Evolutionary conservation across 768 basidiomycete genomes (phyloP).

Genomic region (Dentipellis sp.): DNA sequence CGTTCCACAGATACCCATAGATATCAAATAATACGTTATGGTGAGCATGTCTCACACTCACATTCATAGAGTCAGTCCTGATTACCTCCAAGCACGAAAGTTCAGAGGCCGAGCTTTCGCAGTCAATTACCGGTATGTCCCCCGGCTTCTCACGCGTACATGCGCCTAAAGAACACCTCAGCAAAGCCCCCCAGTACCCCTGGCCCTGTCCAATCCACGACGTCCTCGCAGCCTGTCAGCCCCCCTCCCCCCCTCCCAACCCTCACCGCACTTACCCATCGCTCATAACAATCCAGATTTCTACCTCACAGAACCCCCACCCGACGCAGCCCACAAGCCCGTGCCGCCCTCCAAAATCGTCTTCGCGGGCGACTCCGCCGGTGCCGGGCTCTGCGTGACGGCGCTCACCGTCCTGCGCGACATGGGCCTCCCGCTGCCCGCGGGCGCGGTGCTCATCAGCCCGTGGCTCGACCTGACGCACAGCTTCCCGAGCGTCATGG

Average conservation of each 20-base stretch:
- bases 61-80: slow-evolving; percentile 12
- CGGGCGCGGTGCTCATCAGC: slow-evolving; percentile 69
- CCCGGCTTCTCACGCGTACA: neutral
- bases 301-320: slow-evolving; percentile 66
- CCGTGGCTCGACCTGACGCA: slow-evolving; percentile 87
- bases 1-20: slow-evolving; percentile 40
- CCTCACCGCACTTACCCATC: neutral
- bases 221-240: slow-evolving; percentile 61
- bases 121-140: slow-evolving; percentile 39
- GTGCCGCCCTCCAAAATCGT: slow-evolving; percentile 62
- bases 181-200: slow-evolving; percentile 79
- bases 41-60: slow-evolving; percentile 20
- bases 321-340: slow-evolving; percentile 50
- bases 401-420: slow-evolving; percentile 61
- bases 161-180: slow-evolving; percentile 16
- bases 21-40: slow-evolving; percentile 50
- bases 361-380: slow-evolving; percentile 74
- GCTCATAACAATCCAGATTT: slow-evolving; percentile 34
- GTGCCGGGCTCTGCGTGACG: slow-evolving; percentile 56
- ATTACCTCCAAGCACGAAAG: slow-evolving; percentile 44
- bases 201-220: slow-evolving; percentile 76
- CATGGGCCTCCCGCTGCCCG: slow-evolving; percentile 56
- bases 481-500: slow-evolving; percentile 67
- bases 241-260: neutral
- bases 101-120: slow-evolving; percentile 61